phyloP scores from a whole-genome alignment of 1,139 yeast genomes.

The Blastobotrys serpentis region DNA sequence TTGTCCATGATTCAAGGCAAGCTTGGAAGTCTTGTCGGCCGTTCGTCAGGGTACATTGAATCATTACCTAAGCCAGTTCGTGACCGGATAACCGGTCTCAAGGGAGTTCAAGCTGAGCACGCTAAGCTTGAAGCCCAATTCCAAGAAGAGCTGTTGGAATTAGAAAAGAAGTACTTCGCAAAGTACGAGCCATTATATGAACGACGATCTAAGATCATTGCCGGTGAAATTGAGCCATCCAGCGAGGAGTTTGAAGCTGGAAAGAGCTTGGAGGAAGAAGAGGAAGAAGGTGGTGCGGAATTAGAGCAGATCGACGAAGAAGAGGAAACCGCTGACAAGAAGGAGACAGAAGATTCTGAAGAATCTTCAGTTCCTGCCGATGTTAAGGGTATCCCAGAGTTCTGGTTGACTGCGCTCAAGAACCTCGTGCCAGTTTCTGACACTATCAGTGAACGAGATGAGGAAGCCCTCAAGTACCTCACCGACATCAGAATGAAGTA shows the following conservation, averaged over 20 bases:
- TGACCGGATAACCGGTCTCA: conserved; percentile 76
- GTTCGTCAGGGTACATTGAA: conserved; percentile 82
- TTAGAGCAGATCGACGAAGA: conserved; percentile 44
- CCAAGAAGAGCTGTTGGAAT: conserved; percentile 81
- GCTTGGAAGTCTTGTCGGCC: conserved; percentile 79
- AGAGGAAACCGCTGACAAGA: conserved; percentile 47
- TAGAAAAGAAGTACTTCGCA: conserved; percentile 76
- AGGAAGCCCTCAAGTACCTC: conserved; percentile 72
- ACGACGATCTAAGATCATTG: conserved; percentile 68
- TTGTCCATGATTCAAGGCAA: conserved; percentile 89
- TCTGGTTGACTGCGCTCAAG: conserved; percentile 95
- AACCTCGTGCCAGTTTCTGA: conserved; percentile 81
- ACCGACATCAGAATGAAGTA: conserved; percentile 78
- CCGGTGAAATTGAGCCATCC: conserved; percentile 76
- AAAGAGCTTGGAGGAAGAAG: conserved; percentile 53
- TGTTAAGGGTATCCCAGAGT: conserved; percentile 79
- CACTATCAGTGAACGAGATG: conserved; percentile 85
- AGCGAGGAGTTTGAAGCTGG: conserved; percentile 77
- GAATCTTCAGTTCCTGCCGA: conserved; percentile 24
- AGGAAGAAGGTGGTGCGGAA: conserved; percentile 46
- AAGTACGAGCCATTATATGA: conserved; percentile 76
- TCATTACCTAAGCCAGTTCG: conserved; percentile 72
- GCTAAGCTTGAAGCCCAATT: conserved; percentile 85
- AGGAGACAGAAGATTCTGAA: conserved; percentile 46
- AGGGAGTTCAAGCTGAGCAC: conserved; percentile 79